Conservation (phyloP, 1,284 basidiomycete genomes). For the Exsudoporus floridanus region DNA sequence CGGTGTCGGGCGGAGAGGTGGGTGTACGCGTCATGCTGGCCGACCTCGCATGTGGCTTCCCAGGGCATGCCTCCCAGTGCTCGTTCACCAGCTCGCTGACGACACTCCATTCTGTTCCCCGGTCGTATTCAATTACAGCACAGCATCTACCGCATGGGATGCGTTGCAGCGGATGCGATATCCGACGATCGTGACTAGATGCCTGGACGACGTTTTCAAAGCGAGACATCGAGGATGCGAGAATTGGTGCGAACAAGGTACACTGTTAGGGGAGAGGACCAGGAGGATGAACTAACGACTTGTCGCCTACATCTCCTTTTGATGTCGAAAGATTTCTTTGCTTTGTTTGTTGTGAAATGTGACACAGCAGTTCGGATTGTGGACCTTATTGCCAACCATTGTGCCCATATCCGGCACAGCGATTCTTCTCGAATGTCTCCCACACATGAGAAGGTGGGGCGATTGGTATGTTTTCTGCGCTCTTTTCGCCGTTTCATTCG, state of each 20-base stretch:
- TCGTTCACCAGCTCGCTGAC: constrained; percentile 31
- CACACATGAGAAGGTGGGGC: constrained; percentile 21
- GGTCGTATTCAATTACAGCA: constrained; percentile 27
- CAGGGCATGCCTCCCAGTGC: constrained; percentile 32
- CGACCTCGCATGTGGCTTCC: constrained; percentile 18
- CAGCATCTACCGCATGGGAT: constrained; percentile 31
- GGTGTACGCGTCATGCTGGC: constrained; percentile 12
- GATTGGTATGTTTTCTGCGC: constrained; percentile 26
- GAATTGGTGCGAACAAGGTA: constrained; percentile 13
- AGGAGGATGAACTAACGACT: constrained; percentile 5
- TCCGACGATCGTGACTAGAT: constrained; percentile 12
- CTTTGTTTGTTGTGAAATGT: constrained; percentile 39
- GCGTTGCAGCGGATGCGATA: constrained; percentile 6
- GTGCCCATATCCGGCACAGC: constrained; percentile 19
- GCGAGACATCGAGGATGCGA: constrained; percentile 20
- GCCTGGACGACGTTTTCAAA: constrained; percentile 8
- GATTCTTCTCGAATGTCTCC: constrained; percentile 22
- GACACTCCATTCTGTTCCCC: constrained; percentile 25
- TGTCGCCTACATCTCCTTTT: constrained; percentile 23
- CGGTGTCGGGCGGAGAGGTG: constrained; percentile 10
- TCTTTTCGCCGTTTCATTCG: constrained; percentile 28
- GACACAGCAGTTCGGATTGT: constrained; percentile 16
- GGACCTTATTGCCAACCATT: constrained; percentile 23
- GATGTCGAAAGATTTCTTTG: constrained; percentile 19
- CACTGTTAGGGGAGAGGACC: constrained; percentile 2